These are phyloP conservation scores for Blastobotrys peoriensis DNA, from an alignment of 805 yeast genomes.

Conservation along the genomic window DNA sequence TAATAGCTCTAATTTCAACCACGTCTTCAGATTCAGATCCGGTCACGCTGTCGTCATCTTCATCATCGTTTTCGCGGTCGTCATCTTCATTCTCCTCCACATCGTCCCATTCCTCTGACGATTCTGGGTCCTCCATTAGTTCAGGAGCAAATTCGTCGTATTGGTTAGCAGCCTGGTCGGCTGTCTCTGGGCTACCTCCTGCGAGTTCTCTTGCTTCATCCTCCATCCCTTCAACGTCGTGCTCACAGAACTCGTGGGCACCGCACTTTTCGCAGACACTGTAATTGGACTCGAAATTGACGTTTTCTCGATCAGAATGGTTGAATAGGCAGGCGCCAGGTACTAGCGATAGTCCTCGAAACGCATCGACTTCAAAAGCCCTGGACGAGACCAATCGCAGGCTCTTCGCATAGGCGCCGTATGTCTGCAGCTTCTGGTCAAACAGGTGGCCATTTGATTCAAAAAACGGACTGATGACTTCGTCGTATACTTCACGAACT, in stretches of 20 bases:
- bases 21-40: conserved; percentile 35
- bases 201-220: conserved; percentile 18
- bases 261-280: conserved; percentile 53
- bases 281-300: conserved; percentile 55
- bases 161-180: too few relatives aligned
- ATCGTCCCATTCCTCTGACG: conserved; percentile 12
- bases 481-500: conserved; percentile 34
- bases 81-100: conserved; percentile 21
- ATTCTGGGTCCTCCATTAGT: not conserved
- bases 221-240: conserved; percentile 22
- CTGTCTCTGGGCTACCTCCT: conserved; percentile 11
- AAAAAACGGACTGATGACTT: conserved; percentile 30
- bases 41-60: conserved; percentile 24
- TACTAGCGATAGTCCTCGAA: conserved; percentile 67
- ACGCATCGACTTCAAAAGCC: conserved; percentile 75
- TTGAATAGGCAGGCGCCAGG: conserved; percentile 92
- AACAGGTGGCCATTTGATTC: conserved; percentile 16
- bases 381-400: conserved; percentile 65
- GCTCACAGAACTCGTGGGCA: conserved; percentile 37
- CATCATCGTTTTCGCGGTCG: conserved; percentile 27
- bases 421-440: conserved; percentile 14
- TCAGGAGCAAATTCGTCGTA: not conserved
- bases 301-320: conserved; percentile 58
- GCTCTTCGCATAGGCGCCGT: conserved; percentile 39
- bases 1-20: conserved; percentile 60